Percentiles rank a stretch among this genome's conserved stretches.
Conservation (phyloP, 371 early-diverging fungal genomes). For the Rhizopus stolonifer region DNA sequence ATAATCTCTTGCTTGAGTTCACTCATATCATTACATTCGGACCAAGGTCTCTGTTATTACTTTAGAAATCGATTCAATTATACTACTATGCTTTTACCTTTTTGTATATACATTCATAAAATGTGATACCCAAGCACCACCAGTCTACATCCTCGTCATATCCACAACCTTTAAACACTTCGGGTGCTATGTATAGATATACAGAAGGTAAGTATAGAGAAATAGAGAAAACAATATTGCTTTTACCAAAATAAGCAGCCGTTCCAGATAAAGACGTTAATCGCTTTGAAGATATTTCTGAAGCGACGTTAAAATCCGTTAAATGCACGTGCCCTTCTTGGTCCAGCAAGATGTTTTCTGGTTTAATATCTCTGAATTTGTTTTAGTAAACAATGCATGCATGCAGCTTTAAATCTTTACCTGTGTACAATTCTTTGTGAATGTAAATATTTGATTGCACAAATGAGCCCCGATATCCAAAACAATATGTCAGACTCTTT, state of each 20-base stretch:
- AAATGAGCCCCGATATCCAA: constrained; percentile 71
- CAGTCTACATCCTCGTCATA: constrained; percentile 75
- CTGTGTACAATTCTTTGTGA: constrained; percentile 69
- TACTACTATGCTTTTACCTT: constrained; percentile 21
- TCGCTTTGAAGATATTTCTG: constrained; percentile 35
- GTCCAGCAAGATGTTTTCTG: constrained; percentile 77
- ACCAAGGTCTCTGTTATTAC: constrained; percentile 44
- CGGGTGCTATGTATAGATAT: constrained; percentile 72
- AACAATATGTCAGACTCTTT: constrained; percentile 65
- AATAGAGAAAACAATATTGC: neutral
- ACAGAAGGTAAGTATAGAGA: neutral
- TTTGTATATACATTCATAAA: constrained; percentile 67
- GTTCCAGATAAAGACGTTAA: constrained; percentile 70
- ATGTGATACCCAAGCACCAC: constrained; percentile 84
- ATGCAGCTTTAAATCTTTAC: constrained; percentile 14
- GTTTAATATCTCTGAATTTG: constrained; percentile 63
- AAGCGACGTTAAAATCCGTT: constrained; percentile 76
- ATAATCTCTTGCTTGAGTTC: constrained; percentile 51
- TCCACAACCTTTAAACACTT: constrained; percentile 60
- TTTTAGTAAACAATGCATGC: neutral
- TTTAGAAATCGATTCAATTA: constrained; percentile 5
- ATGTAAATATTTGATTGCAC: constrained; percentile 73
- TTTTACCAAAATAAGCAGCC: constrained; percentile 67
- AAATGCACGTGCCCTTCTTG: constrained; percentile 66
- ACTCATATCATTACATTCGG: constrained; percentile 35